A percentile compares a stretch with the other conserved stretches of the same genome.
Conservation (phyloP, 2,329 filamentous ascomycete species). For the Waltergamsia citrina region DNA sequence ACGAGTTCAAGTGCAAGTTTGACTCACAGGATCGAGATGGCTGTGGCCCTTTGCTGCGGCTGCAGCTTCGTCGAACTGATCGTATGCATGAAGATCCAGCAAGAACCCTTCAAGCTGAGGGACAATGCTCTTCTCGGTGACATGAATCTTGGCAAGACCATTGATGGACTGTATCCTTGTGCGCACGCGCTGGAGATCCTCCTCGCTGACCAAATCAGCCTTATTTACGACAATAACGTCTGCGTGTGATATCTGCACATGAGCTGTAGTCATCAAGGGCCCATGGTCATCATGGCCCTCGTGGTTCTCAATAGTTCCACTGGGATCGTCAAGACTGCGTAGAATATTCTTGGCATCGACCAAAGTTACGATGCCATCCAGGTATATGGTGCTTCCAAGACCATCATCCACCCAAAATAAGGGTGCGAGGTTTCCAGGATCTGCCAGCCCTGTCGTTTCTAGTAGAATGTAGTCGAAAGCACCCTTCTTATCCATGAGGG, state of each 20-base stretch:
- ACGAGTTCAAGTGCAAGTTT: neutral
- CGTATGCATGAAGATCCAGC: slow-evolving; percentile 87
- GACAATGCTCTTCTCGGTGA: slow-evolving; percentile 72
- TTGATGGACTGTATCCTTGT: slow-evolving; percentile 78
- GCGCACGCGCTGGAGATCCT: slow-evolving; percentile 60
- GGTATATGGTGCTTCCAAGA: slow-evolving; percentile 86
- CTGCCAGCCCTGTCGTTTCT: slow-evolving; percentile 90
- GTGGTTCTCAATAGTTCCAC: slow-evolving; percentile 41
- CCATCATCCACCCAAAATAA: slow-evolving; percentile 98
- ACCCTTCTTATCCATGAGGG: slow-evolving; percentile 86
- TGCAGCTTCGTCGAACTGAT: slow-evolving; percentile 66
- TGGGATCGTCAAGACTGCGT: slow-evolving; percentile 66
- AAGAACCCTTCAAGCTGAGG: slow-evolving; percentile 78
- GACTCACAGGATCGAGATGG: slow-evolving; percentile 73
- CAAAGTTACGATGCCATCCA: slow-evolving; percentile 92
- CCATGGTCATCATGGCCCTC: slow-evolving; percentile 31
- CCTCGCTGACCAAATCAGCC: slow-evolving; percentile 65
- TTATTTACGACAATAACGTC: slow-evolving; percentile 96
- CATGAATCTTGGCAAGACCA: slow-evolving; percentile 72
- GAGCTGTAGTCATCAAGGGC: slow-evolving; percentile 78
- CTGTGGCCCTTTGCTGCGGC: slow-evolving; percentile 72
- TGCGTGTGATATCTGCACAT: slow-evolving; percentile 93
- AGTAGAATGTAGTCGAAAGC: slow-evolving; percentile 96
- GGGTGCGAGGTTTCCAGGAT: slow-evolving; percentile 91
- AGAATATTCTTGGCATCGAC: slow-evolving; percentile 93